Conservation (phyloP, 2,329 filamentous ascomycete species). For the Verticillium zaregamsianum region DNA sequence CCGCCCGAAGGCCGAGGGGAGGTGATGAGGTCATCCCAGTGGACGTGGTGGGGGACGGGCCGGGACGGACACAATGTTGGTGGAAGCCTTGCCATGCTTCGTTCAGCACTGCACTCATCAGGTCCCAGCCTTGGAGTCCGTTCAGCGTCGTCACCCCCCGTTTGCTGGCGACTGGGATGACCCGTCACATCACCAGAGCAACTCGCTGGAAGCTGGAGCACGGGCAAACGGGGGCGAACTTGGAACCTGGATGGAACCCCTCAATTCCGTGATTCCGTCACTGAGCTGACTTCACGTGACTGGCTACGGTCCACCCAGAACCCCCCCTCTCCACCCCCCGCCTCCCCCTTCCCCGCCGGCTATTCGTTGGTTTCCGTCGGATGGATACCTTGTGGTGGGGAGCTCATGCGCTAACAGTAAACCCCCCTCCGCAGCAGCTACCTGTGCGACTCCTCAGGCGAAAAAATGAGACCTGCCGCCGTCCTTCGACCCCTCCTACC, state of each 20-base stretch:
- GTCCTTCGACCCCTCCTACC: slow-evolving; percentile 17
- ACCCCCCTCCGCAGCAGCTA: slow-evolving; percentile 8
- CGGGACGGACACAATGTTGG: neutral
- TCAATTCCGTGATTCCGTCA: neutral
- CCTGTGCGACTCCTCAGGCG: slow-evolving; percentile 4
- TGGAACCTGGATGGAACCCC: neutral
- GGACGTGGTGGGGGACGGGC: neutral
- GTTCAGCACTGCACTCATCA: neutral
- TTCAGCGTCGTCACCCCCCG: neutral
- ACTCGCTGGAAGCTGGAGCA: neutral
- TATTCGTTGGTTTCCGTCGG: slow-evolving; percentile 4
- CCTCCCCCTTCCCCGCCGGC: neutral
- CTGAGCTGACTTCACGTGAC: slow-evolving; percentile 5
- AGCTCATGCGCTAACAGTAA: slow-evolving; percentile 16
- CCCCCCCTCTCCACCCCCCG: neutral
- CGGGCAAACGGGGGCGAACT: neutral
- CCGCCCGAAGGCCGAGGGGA: neutral
- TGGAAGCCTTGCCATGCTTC: neutral
- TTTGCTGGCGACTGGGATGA: neutral
- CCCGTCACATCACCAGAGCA: neutral
- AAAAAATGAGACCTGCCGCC: slow-evolving; percentile 19
- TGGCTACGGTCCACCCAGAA: neutral
- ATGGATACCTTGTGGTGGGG: slow-evolving; percentile 8
- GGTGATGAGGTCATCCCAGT: neutral
- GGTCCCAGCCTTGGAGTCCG: neutral